These are phyloP conservation scores for Amanita subjunquillea DNA, from an alignment of 768 basidiomycete genomes.

Conservation along the genomic window DNA sequence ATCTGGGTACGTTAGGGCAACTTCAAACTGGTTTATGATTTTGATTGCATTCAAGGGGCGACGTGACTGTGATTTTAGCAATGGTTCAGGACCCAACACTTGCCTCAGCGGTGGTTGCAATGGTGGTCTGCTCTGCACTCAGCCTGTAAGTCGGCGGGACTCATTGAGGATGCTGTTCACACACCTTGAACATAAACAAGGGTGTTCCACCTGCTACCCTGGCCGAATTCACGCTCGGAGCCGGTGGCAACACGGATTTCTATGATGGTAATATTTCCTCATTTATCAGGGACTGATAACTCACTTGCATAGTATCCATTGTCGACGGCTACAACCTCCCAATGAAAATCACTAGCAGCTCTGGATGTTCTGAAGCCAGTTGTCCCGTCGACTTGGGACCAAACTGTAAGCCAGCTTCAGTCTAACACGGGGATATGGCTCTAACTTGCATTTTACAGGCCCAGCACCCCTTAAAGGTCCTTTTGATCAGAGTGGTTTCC, in stretches of 20 bases:
- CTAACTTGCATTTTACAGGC: conserved; percentile 19
- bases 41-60: too few species aligned
- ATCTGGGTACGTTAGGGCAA: too few species aligned
- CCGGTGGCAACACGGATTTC: conserved; percentile 32
- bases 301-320: conserved; percentile 37
- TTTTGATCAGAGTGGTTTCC: conserved; percentile 38
- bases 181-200: too few species aligned
- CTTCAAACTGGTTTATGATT: too few species aligned
- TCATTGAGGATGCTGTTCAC: too few species aligned
- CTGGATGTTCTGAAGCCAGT: conserved; percentile 40
- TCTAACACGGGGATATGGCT: not conserved
- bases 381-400: conserved; percentile 25
- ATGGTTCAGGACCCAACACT: too few species aligned
- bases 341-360: conserved; percentile 22
- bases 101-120: too few species aligned
- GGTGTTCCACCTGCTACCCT: too few species aligned
- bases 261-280: conserved; percentile 40
- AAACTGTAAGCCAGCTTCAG: conserved; percentile 29
- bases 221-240: conserved; percentile 54
- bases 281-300: not conserved
- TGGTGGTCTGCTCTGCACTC: too few species aligned
- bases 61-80: too few species aligned
- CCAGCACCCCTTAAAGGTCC: conserved; percentile 45
- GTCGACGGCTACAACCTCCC: conserved; percentile 64
- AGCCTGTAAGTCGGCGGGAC: too few species aligned